Evolutionary conservation across 2,329 filamentous ascomycete species (phyloP), one percentile per base, ranked within the genome.

Genomic region (Diaporthe aspalathi): DNA sequence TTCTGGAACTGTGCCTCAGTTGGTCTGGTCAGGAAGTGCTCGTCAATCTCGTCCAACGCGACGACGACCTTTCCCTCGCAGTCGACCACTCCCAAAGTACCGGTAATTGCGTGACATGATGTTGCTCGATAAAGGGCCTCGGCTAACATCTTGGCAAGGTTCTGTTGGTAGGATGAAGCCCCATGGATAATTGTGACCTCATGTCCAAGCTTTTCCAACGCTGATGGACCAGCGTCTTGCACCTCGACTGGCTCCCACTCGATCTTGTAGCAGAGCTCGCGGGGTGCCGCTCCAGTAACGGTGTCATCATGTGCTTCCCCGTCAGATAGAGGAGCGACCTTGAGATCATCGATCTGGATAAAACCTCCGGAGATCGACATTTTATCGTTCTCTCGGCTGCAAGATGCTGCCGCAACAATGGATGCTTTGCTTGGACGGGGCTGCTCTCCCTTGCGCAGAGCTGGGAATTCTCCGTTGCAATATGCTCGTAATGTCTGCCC

Each of bases 211-310:
- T 50, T 65, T 7, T n/a, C 7, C n/a, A 50, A 20, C 11, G 45
- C 24, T 2, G 45, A 49, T 3, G n/a, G 16, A 14, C n/a, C 17
- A 1, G 43, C 11, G 5, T 32, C 32, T 2, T 60, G 32, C 1
- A 11, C 5, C 27, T 67, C 57, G 9, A 72, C 12, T 1, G 79
- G 81, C 56, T 85, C 83, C 84, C 84, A 86, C n/a, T 83, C 79
- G 17, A 84, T 68, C 75, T 83, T 85, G 77, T 83, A 86, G 76
- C 84, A 86, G 1, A 86, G 79, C 73, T 85, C 81, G 2, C 82
- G 78, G n/a, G 81, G 76, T 1, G 20, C 27, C 7, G 43, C 14
- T 12, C 1, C 12, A 1, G 29, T 8, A 24, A 7, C 38, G 20
- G 20, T 50, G 20, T 65, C 60, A 4, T 50, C 60, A 4, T 50